These are phyloP conservation scores for Yamadazyma sp. DNA, from an alignment of 805 yeast species.

Conservation along the genomic window DNA sequence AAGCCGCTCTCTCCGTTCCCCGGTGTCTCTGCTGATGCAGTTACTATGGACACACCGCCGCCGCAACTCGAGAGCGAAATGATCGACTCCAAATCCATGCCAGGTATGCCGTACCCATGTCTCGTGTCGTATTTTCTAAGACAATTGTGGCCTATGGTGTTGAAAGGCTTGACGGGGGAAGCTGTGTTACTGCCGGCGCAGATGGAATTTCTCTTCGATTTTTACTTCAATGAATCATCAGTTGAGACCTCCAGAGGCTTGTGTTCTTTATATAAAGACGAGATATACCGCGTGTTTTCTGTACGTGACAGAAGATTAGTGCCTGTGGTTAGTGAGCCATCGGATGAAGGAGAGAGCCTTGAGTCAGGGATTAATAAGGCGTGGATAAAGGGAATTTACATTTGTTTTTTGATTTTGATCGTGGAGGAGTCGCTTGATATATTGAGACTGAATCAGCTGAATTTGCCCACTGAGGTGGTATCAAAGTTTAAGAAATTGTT, in stretches of 20 bases:
- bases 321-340: not conserved
- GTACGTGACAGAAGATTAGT: slow-evolving; percentile 14
- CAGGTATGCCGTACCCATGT: too few species aligned
- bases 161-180: slow-evolving; percentile 19
- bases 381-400: slow-evolving; percentile 24
- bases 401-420: slow-evolving; percentile 31
- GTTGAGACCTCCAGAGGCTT: slow-evolving; percentile 22
- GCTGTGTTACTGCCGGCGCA: slow-evolving; percentile 22
- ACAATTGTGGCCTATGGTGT: slow-evolving; percentile 27
- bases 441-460: slow-evolving; percentile 15
- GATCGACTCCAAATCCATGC: too few species aligned
- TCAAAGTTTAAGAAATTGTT: slow-evolving; percentile 21
- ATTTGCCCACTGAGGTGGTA: slow-evolving; percentile 12
- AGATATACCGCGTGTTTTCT: slow-evolving; percentile 18
- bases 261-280: slow-evolving; percentile 24
- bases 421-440: slow-evolving; percentile 31
- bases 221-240: slow-evolving; percentile 23
- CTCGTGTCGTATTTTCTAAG: slow-evolving; percentile 21
- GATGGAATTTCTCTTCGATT: slow-evolving; percentile 30
- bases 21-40: too few species aligned
- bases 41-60: too few species aligned
- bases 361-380: not conserved
- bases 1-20: too few species aligned
- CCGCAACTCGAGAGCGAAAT: too few species aligned
- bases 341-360: not conserved